These are phyloP conservation scores for Trametes elegans DNA, from an alignment of 768 basidiomycete genomes.

Conservation along the genomic window DNA sequence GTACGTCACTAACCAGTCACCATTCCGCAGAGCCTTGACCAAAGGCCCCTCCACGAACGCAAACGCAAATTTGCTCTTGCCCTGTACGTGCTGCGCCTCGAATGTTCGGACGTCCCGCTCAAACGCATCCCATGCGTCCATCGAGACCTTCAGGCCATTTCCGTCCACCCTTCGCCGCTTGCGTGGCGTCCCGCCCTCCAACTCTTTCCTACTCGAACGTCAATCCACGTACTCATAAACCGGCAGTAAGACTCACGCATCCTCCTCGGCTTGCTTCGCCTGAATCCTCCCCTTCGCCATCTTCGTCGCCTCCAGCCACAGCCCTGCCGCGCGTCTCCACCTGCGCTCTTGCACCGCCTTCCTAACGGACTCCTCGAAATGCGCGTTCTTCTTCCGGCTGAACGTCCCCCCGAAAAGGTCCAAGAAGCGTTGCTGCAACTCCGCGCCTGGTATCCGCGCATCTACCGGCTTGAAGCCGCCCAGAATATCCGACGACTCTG, in stretches of 20 bases:
- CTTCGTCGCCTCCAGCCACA: constrained; percentile 79
- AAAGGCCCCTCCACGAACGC: constrained; percentile 95
- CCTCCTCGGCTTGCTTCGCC: constrained; percentile 32
- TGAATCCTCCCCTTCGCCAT: constrained; percentile 66
- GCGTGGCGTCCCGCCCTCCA: constrained; percentile 48
- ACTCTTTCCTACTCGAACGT: constrained; percentile 25
- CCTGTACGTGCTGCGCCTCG: constrained; percentile 84
- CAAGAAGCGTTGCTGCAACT: constrained; percentile 70
- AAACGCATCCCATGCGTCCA: constrained; percentile 64
- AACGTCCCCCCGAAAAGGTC: constrained; percentile 85
- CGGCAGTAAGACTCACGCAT: constrained; percentile 23
- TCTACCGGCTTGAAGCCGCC: constrained; percentile 98
- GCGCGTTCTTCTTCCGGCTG: constrained; percentile 85
- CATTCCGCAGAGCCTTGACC: constrained; percentile 82
- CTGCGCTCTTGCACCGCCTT: constrained; percentile 79
- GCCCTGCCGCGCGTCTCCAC: constrained; percentile 79
- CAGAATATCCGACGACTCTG: constrained; percentile 89
- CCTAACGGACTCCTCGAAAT: constrained; percentile 77
- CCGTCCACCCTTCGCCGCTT: constrained; percentile 69
- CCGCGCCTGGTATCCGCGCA: constrained; percentile 70
- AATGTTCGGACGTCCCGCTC: constrained; percentile 72
- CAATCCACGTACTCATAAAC: not conserved
- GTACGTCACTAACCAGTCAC: constrained; percentile 75
- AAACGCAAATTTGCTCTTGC: constrained; percentile 88
- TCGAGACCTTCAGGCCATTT: constrained; percentile 41